Percentiles rank a stretch among this genome's conserved stretches.
These are phyloP conservation scores for Saturnispora dispora DNA, from an alignment of 805 yeast species.

Conservation along the genomic window DNA sequence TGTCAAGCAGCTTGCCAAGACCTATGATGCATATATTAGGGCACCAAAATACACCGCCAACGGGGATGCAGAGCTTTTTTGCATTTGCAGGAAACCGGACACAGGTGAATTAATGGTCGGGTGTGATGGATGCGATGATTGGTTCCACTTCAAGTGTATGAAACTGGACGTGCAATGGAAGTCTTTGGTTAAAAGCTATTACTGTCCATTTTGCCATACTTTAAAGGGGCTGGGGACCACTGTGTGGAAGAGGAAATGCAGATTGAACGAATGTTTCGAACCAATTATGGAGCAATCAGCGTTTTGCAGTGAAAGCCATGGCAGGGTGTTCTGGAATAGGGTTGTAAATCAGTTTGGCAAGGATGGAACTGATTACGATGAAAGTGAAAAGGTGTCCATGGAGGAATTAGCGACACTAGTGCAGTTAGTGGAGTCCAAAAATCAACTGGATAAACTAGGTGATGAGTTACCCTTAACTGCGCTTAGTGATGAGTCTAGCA, in stretches of 20 bases:
- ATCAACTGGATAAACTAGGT: conserved; percentile 27
- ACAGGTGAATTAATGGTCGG: conserved; percentile 82
- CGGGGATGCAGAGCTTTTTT: conserved; percentile 54
- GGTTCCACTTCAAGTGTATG: conserved; percentile 86
- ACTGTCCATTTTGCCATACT: conserved; percentile 62
- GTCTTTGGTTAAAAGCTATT: conserved; percentile 52
- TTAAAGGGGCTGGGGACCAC: conserved; percentile 41
- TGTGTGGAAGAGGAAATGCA: conserved; percentile 70
- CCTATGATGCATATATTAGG: conserved; percentile 22
- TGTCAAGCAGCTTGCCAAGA: conserved; percentile 19
- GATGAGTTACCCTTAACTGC: conserved; percentile 30
- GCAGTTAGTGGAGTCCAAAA: conserved; percentile 12
- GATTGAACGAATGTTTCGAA: conserved; percentile 45
- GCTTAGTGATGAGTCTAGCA: conserved; percentile 6
- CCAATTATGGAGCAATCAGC: conserved; percentile 50
- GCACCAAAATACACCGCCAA: conserved; percentile 35
- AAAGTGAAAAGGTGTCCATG: conserved; percentile 5
- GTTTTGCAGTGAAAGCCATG: conserved; percentile 72
- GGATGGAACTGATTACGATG: conserved; percentile 8
- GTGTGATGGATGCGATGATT: conserved; percentile 91
- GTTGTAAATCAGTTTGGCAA: conserved; percentile 17
- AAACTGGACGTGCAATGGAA: conserved; percentile 41
- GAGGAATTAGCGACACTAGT: conserved; percentile 9
- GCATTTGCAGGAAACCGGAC: conserved; percentile 74
- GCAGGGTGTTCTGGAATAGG: conserved; percentile 34